Base-by-base conservation (phyloP, 306 rosid genomes). In the Cucumis hystrix region DNA sequence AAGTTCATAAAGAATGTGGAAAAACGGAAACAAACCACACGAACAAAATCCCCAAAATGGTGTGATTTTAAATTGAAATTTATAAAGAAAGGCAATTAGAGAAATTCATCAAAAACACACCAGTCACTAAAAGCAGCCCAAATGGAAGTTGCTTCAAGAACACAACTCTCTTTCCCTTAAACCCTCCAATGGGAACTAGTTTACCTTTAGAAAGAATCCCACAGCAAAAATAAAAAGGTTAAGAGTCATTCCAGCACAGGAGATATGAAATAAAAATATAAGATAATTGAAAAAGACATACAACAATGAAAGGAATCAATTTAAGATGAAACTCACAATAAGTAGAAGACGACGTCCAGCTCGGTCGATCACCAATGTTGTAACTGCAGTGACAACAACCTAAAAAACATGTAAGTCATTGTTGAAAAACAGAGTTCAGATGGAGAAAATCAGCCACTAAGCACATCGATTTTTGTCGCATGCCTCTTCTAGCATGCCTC, bases 341-440 rank as follows among this genome's bases (percentile, higher is more conserved):
- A 84, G 90, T 69, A 95, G 91, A 77, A 95, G 87, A 45, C 97
- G 86, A 7, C 97, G 96, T 75, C 99, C 98, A 15, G 97, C 83
- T 84, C 76, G 91, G 86, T 95, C 99, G 1, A 83, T 86, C 54
- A 95, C 86, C 98, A 97, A 95, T 73, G 93, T 85, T 70, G 96
- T 89, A 78, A 92, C 80, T 20, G 83, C 82, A 60, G 97, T 92
- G 45, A 97, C 98, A 71, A 92, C 59, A 75, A 95, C 97, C 97
- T 95, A 75, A 28, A 83, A 77, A 39, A 79, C 83, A 87, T 76
- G 47, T 74, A 81, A 56, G 69, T 52, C 25, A 40, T 28, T 28
- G 30, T 28, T 28, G 30, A 28, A 28, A 28, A 28, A 28, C 3
- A 28, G 20, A 78, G 62, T 59, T 72, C 80, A 83, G 67, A 85